Percentiles rank a stretch among this genome's conserved stretches.
Conservation (phyloP, 352 stramenopile genomes). For the Pythium phragmitis region DNA sequence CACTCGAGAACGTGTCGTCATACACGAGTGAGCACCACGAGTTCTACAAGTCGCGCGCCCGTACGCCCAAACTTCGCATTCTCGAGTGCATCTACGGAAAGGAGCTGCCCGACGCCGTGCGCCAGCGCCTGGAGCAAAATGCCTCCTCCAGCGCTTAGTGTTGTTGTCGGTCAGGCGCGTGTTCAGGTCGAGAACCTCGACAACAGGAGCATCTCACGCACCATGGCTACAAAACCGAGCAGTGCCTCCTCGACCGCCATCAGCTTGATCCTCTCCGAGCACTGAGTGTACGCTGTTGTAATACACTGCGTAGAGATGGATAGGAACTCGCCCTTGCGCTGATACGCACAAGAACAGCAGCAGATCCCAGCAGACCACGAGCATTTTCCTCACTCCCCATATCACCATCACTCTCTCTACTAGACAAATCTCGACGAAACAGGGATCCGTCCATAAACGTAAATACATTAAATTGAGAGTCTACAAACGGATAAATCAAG, state of each 20-base stretch:
- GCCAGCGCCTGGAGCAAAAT: constrained; percentile 8
- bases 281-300: too few species aligned
- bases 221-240: too few species aligned
- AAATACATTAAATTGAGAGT: not conserved
- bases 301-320: too few species aligned
- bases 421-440: not conserved
- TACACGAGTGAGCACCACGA: constrained; percentile 60
- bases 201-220: not conserved
- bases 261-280: too few species aligned
- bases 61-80: constrained; percentile 37
- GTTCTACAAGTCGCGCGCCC: constrained; percentile 19
- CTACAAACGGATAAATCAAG: too few species aligned
- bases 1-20: constrained; percentile 42
- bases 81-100: constrained; percentile 54
- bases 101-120: constrained; percentile 14
- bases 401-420: constrained; percentile 2
- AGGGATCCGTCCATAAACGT: not conserved
- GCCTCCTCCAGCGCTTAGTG: not conserved
- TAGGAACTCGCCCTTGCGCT: too few species aligned
- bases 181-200: not conserved
- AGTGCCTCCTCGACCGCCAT: too few species aligned
- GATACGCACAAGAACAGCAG: too few species aligned
- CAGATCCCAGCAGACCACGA: constrained; percentile 2
- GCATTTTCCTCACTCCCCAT: constrained; percentile 14
- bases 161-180: not conserved